Base-by-base conservation (phyloP, 2,329 filamentous ascomycete genomes). In the Zymoseptoria brevis region DNA sequence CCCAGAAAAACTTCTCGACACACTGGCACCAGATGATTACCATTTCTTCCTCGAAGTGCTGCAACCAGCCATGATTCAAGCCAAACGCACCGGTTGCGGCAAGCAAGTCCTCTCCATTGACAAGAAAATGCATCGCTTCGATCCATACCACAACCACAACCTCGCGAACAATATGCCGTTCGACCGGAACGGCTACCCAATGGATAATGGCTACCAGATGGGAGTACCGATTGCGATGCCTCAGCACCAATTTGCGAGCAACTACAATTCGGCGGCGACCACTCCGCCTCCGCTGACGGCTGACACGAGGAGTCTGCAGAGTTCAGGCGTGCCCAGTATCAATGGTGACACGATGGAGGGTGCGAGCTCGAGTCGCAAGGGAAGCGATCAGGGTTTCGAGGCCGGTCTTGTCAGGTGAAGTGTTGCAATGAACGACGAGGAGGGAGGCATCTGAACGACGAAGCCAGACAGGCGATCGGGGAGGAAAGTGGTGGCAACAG, bases 1-100 rank as follows among this genome's bases (percentile, higher is more conserved):
- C 26, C 16, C 71, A 95, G 90, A 96, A 76, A 96, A 92, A 76
- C 81, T 96, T 4, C 79, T 96, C 48, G 77, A 79, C 54, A 77
- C 72, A 0, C 70, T 80, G 1, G 65, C 63, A 21, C 65, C 68
- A 5, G 62, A 71, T 11, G 77, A 80, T 60, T 79, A 76, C 62
- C 59, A 69, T n/a, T 62, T 68, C 41, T 77, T 80, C 56, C 64
- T 76, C 13, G 71, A 73, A 0, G 57, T 72, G 9, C 68, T 80
- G 3, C 75, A 75, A 57, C 76, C 77, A 9, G 77, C 79, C 58
- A 72, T 80, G 51, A 68, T 68, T 26, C 76, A 75, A 58, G 76
- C 76, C 16, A 79, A 77, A 67, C 69, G 71, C 53, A 68, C 68
- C n/a, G 70, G 72, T 30, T 68, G 67, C 59, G 73, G 73, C 65